These are phyloP conservation scores for Kazachstania sp. DNA, from an alignment of 1,139 yeast species.

Conservation along the genomic window DNA sequence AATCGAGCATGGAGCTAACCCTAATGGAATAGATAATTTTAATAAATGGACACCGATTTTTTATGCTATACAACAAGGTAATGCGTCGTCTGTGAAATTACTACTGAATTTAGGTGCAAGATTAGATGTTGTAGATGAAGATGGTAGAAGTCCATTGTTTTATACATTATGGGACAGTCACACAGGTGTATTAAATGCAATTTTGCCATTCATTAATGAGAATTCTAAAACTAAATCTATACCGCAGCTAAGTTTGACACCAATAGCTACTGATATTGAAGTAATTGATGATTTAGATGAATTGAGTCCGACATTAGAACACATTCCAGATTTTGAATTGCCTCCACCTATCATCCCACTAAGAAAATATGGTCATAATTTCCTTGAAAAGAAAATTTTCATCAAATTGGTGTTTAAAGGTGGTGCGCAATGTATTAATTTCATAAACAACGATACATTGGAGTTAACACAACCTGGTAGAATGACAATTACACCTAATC, in stretches of 20 bases:
- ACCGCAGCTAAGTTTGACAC: background rate
- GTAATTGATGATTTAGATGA: conserved; percentile 6
- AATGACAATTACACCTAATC: conserved; percentile 67
- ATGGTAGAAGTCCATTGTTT: conserved; percentile 73
- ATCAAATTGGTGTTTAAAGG: conserved; percentile 67
- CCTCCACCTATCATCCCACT: conserved; percentile 96
- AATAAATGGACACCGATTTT: conserved; percentile 93
- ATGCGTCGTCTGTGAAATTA: conserved; percentile 58
- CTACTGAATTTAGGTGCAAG: conserved; percentile 64
- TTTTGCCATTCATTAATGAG: conserved; percentile 34
- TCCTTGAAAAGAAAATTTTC: conserved; percentile 78
- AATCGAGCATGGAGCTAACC: conserved; percentile 64
- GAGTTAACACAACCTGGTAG: conserved; percentile 47
- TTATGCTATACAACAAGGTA: conserved; percentile 85
- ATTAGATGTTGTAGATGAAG: conserved; percentile 67
- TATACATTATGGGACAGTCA: conserved; percentile 95
- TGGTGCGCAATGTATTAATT: conserved; percentile 46
- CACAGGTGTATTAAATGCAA: conserved; percentile 62
- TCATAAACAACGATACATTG: conserved; percentile 39
- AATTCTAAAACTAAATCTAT: background rate
- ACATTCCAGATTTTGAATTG: conserved; percentile 79
- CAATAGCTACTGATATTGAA: background rate
- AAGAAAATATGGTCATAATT: conserved; percentile 90
- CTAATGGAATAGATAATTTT: conserved; percentile 72
- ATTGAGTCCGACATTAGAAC: conserved; percentile 15